Evolutionary conservation across 169 alveolate species (phyloP).

Genomic region (Neospora caninum): DNA sequence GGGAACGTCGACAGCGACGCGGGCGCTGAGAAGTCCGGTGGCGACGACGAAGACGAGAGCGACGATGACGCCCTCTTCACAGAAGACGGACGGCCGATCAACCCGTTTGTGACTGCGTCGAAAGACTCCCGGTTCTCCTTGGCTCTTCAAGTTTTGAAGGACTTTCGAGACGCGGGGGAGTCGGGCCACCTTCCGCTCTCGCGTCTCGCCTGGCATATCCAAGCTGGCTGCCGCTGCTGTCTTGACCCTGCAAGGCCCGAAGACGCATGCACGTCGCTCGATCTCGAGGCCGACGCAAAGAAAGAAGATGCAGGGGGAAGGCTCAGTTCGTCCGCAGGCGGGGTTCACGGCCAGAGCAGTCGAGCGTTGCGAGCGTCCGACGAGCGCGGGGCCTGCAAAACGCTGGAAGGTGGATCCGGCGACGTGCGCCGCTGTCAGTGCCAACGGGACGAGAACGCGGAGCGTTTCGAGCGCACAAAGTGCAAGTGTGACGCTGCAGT

Average conservation of each 20-base stretch:
- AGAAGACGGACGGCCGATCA: neutral
- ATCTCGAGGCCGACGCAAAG: no score
- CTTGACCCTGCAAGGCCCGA: neutral
- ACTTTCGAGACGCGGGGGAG: neutral
- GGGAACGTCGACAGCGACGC: neutral
- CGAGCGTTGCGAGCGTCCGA: no score
- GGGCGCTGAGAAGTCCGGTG: neutral
- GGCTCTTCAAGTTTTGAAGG: neutral
- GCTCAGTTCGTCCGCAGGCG: no score
- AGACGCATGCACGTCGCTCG: no score
- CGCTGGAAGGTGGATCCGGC: no score
- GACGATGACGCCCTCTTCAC: conserved; percentile 15
- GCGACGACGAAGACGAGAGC: neutral
- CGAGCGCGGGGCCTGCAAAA: no score
- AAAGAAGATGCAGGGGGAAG: no score
- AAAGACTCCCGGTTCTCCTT: neutral
- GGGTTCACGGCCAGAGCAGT: no score
- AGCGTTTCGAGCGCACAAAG: no score
- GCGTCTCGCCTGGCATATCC: conserved; percentile 31
- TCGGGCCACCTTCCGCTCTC: neutral
- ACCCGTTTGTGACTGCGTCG: conserved; percentile 15
- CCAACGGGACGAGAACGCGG: no score
- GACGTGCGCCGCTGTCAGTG: no score
- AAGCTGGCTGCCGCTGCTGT: conserved; percentile 3
- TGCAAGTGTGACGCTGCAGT: neutral